A percentile compares a stretch with the other conserved stretches of the same genome.
Conservation (phyloP, 192 early-diverging fungal species). For the Podila clonocystis region DNA sequence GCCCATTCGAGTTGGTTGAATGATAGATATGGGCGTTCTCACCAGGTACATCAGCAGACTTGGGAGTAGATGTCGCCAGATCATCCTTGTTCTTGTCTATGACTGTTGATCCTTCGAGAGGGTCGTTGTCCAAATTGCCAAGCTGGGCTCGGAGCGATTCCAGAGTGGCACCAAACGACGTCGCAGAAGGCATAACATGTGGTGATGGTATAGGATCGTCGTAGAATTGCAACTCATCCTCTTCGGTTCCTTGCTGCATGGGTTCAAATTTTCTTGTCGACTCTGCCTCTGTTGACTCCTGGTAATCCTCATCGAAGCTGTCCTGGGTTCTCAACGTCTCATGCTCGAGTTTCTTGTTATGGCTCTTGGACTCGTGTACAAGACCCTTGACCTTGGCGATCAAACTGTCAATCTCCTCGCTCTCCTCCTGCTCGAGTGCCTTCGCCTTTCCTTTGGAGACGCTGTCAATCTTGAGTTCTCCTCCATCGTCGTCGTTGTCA, state of each 20-base stretch:
- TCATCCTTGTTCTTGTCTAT: background rate
- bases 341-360: slow-evolving; percentile 7
- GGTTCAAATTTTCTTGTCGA: slow-evolving; percentile 17
- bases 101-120: background rate
- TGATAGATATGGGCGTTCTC: too few species aligned
- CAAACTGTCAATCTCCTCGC: slow-evolving; percentile 19
- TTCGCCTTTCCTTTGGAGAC: slow-evolving; percentile 22
- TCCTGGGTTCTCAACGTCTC: background rate
- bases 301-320: background rate
- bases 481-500: slow-evolving; percentile 14
- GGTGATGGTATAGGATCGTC: background rate
- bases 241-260: slow-evolving; percentile 15
- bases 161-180: slow-evolving; percentile 10
- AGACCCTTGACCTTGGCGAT: slow-evolving; percentile 42
- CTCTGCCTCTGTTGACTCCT: slow-evolving; percentile 3
- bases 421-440: slow-evolving; percentile 7
- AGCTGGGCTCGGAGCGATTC: slow-evolving; percentile 28
- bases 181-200: background rate
- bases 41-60: too few species aligned
- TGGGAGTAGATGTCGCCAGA: too few species aligned
- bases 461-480: background rate
- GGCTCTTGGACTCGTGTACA: slow-evolving; percentile 26
- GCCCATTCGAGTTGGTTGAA: background rate
- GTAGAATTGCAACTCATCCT: slow-evolving; percentile 17
- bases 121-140: background rate